phyloP scores from a whole-genome alignment of 2,329 filamentous ascomycete genomes.

The Fusarium oligoseptatum region DNA sequence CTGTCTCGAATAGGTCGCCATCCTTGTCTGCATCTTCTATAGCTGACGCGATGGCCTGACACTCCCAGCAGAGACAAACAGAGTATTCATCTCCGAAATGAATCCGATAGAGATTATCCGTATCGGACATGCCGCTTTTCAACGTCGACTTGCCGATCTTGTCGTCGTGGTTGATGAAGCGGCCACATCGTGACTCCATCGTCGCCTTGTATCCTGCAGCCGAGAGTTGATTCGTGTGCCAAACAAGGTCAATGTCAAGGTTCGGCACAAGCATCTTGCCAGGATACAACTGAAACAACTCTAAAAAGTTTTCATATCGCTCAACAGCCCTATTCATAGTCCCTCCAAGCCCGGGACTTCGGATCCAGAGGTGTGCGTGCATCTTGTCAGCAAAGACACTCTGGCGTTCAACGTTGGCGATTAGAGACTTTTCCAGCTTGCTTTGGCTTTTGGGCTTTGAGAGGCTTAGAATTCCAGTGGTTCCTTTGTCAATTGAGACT shows the following conservation, averaged over 20 bases:
- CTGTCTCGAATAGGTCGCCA: neutral
- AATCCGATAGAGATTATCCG: slow-evolving; percentile 29
- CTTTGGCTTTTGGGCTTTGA: neutral
- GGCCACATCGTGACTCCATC: slow-evolving; percentile 30
- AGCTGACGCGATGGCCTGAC: slow-evolving; percentile 35
- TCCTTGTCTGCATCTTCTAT: slow-evolving; percentile 23
- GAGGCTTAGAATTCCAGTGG: neutral
- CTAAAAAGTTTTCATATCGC: slow-evolving; percentile 55
- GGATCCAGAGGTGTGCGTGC: slow-evolving; percentile 54
- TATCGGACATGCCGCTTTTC: slow-evolving; percentile 20
- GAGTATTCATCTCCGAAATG: slow-evolving; percentile 35
- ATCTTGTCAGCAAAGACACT: slow-evolving; percentile 56
- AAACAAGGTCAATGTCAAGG: slow-evolving; percentile 57
- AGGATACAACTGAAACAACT: slow-evolving; percentile 53
- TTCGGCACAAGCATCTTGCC: slow-evolving; percentile 53
- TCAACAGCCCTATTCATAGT: slow-evolving; percentile 52
- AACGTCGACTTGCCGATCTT: slow-evolving; percentile 32
- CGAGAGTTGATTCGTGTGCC: slow-evolving; percentile 58
- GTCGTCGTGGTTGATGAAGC: slow-evolving; percentile 48
- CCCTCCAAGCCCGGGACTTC: slow-evolving; percentile 49
- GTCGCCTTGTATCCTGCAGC: slow-evolving; percentile 43
- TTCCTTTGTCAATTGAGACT: neutral
- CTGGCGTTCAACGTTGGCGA: slow-evolving; percentile 48
- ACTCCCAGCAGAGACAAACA: slow-evolving; percentile 40
- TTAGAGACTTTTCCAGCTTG: neutral